Percentiles rank a stretch among this genome's conserved stretches.
Evolutionary conservation across 2,329 filamentous ascomycete genomes (phyloP).

Genomic region (Grosmannia serpens): DNA sequence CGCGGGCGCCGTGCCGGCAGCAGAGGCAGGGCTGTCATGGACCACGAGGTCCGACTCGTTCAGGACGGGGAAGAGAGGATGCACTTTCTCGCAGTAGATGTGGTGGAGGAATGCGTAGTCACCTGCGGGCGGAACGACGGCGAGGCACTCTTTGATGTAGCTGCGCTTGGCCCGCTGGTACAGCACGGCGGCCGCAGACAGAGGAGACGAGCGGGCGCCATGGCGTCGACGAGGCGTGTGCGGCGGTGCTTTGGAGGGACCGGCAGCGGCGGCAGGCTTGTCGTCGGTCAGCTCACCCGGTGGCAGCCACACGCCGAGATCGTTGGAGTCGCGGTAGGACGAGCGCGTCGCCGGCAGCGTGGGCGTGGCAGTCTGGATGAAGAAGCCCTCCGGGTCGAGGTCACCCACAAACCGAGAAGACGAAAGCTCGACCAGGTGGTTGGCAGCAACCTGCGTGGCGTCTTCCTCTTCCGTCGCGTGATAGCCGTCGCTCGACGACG

Average conservation of each 20-base stretch:
- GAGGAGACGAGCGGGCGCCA: not conserved
- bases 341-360: conserved; percentile 21
- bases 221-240: not conserved
- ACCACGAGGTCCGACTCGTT: conserved; percentile 22
- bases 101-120: conserved; percentile 34
- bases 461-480: conserved; percentile 7
- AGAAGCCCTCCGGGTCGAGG: conserved; percentile 48
- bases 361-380: conserved; percentile 40
- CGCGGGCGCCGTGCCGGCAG: not conserved
- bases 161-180: conserved; percentile 11
- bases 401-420: conserved; percentile 44
- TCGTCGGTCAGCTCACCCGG: not conserved
- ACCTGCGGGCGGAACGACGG: conserved; percentile 32
- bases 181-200: conserved; percentile 6
- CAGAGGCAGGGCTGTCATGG: conserved; percentile 3
- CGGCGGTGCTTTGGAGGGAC: not conserved
- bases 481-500: not conserved
- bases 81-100: conserved; percentile 39
- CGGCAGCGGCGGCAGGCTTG: not conserved
- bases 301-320: conserved; percentile 41
- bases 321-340: conserved; percentile 32
- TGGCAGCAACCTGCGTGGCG: conserved; percentile 16
- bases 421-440: conserved; percentile 18
- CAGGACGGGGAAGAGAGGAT: conserved; percentile 43
- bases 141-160: conserved; percentile 26